These are phyloP conservation scores for Aureobasidium pullulans DNA, from an alignment of 2,329 filamentous ascomycete species.

Conservation along the genomic window DNA sequence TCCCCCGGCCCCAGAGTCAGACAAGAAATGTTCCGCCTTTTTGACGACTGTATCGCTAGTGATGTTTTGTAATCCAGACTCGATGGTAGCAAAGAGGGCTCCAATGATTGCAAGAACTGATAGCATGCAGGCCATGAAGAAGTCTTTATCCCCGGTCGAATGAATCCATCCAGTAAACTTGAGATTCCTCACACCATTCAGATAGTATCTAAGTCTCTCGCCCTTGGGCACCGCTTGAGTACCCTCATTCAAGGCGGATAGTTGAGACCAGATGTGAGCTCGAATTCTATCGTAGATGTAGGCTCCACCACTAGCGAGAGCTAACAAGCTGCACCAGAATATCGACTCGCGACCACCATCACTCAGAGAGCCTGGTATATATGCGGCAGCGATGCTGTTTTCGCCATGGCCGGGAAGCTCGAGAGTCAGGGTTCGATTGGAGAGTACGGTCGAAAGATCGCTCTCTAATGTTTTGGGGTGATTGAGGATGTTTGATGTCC, in stretches of 20 bases:
- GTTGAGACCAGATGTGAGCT: not conserved
- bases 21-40: not conserved
- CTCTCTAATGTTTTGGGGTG: not conserved
- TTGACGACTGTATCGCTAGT: not conserved
- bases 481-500: not conserved
- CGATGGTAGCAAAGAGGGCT: not conserved
- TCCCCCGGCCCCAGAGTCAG: too few species aligned
- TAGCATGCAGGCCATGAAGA: not conserved
- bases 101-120: not conserved
- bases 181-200: not conserved
- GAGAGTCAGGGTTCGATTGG: not conserved
- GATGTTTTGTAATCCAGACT: not conserved
- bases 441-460: not conserved
- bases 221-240: not conserved
- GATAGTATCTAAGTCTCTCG: not conserved
- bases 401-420: not conserved
- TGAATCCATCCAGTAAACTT: not conserved
- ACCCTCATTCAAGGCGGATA: not conserved
- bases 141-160: not conserved
- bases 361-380: not conserved
- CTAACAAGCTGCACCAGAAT: not conserved
- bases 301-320: not conserved
- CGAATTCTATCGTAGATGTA: not conserved
- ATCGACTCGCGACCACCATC: not conserved
- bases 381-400: not conserved